Evolutionary conservation across 139 green algal genomes (phyloP).

Genomic region (Mesotaenium endlicherianum): DNA sequence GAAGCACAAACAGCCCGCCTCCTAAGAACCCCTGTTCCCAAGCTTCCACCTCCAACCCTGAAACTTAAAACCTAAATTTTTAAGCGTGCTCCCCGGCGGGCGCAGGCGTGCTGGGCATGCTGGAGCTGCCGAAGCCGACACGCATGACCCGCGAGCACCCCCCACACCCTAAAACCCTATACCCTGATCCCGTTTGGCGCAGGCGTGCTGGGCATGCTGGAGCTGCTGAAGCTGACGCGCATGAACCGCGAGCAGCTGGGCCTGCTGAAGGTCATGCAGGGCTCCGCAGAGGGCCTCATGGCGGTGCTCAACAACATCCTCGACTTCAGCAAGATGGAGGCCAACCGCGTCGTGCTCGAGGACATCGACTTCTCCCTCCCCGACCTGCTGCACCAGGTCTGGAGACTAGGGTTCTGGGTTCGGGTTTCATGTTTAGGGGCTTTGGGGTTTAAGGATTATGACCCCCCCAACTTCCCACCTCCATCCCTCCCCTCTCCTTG

Average conservation of each 20-base stretch:
- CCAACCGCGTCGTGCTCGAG: slow-evolving; percentile 51
- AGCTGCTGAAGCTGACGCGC: slow-evolving; percentile 30
- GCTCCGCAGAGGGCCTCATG: slow-evolving; percentile 60
- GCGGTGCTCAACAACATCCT: slow-evolving; percentile 64
- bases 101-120: slow-evolving; percentile 39
- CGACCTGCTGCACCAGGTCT: slow-evolving; percentile 6
- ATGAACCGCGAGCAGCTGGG: slow-evolving; percentile 37
- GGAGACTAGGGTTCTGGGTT: neutral
- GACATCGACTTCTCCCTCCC: slow-evolving; percentile 23
- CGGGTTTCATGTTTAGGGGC: neutral
- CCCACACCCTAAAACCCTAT: too few species aligned
- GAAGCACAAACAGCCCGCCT: too few species aligned
- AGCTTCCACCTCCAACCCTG: too few species aligned
- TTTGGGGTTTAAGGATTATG: neutral
- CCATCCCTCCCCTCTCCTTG: neutral
- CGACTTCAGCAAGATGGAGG: slow-evolving; percentile 63
- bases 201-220: slow-evolving; percentile 44
- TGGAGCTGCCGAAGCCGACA: slow-evolving; percentile 38
- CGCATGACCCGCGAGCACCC: slow-evolving; percentile 11
- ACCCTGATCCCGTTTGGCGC: neutral
- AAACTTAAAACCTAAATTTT: too few species aligned
- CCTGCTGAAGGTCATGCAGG: slow-evolving; percentile 56
- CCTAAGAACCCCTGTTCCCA: too few species aligned
- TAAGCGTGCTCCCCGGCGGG: too few species aligned
- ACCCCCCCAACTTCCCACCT: neutral